Percentiles rank a stretch among this genome's conserved stretches.
phyloP scores from a whole-genome alignment of 805 yeast genomes.

The Candida caryicola region DNA sequence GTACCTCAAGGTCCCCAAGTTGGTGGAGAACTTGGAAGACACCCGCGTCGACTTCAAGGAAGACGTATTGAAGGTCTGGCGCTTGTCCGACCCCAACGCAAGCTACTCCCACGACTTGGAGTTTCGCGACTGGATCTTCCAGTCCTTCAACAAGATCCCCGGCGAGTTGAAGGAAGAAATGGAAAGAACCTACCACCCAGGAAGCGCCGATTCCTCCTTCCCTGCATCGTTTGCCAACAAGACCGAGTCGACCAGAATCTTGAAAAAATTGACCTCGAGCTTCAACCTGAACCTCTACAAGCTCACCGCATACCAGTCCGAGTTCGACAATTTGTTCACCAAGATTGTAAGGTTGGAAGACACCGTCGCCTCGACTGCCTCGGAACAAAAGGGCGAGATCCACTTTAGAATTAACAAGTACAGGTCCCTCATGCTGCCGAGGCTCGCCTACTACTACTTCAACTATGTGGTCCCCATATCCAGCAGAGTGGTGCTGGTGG shows the following conservation, averaged over 20 bases:
- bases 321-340: conserved; percentile 49
- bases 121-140: conserved; percentile 64
- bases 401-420: conserved; percentile 20
- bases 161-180: conserved; percentile 30
- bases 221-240: conserved; percentile 20
- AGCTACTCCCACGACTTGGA: conserved; percentile 28
- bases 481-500: conserved; percentile 42
- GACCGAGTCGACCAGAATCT: conserved; percentile 39
- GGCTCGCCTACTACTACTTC: conserved; percentile 38
- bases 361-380: conserved; percentile 39
- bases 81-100: conserved; percentile 37
- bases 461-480: conserved; percentile 45
- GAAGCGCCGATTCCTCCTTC: conserved; percentile 9
- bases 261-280: conserved; percentile 50
- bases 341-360: conserved; percentile 58
- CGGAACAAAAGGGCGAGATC: conserved; percentile 15
- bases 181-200: conserved; percentile 28
- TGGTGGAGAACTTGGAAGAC: conserved; percentile 63
- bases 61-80: conserved; percentile 54
- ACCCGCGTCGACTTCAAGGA: conserved; percentile 61
- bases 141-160: conserved; percentile 47
- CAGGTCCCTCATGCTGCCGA: conserved; percentile 33
- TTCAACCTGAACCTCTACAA: conserved; percentile 53
- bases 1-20: conserved; percentile 55
- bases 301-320: conserved; percentile 53